Evolutionary conservation across 169 alveolate species (phyloP).

Genomic region (Miamiensis avidus): DNA sequence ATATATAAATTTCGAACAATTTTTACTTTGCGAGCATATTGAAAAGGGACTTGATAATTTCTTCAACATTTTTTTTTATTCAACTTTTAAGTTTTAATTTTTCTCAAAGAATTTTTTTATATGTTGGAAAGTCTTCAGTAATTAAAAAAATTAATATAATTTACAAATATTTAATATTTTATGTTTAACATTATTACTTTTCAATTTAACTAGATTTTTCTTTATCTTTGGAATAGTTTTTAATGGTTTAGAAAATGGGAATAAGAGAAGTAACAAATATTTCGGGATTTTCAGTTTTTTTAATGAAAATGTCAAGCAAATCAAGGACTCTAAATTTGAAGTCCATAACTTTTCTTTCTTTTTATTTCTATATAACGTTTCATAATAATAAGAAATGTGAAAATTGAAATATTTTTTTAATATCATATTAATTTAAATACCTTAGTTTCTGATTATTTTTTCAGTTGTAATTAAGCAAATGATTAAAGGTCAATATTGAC

Average conservation of each 20-base stretch:
- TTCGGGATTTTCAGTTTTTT: conserved; percentile 16
- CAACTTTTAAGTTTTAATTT: not conserved
- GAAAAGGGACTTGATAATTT: not conserved
- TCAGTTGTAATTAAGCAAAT: too few species aligned
- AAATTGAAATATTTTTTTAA: not conserved
- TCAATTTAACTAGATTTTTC: not conserved
- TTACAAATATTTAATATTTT: not conserved
- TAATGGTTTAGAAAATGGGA: not conserved
- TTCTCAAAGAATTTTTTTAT: conserved; percentile 11
- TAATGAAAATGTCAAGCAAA: conserved; percentile 15
- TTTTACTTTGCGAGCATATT: conserved; percentile 12
- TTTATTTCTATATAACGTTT: conserved; percentile 7
- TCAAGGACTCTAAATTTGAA: conserved; percentile 20
- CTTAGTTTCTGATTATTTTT: not conserved
- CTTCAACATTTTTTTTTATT: conserved; percentile 13
- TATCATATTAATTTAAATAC: not conserved
- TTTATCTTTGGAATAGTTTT: conserved; percentile 3
- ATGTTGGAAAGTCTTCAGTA: not conserved
- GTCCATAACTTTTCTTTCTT: conserved; percentile 23
- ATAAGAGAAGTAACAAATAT: conserved; percentile 8
- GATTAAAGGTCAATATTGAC: not conserved
- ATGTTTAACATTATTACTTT: not conserved
- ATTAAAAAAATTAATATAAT: not conserved
- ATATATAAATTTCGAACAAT: not conserved
- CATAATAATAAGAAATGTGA: too few species aligned